Evolutionary conservation across 2,329 filamentous ascomycete species (phyloP), one percentile per base, ranked within the genome.

Genomic region (Lachnellula willkommii): DNA sequence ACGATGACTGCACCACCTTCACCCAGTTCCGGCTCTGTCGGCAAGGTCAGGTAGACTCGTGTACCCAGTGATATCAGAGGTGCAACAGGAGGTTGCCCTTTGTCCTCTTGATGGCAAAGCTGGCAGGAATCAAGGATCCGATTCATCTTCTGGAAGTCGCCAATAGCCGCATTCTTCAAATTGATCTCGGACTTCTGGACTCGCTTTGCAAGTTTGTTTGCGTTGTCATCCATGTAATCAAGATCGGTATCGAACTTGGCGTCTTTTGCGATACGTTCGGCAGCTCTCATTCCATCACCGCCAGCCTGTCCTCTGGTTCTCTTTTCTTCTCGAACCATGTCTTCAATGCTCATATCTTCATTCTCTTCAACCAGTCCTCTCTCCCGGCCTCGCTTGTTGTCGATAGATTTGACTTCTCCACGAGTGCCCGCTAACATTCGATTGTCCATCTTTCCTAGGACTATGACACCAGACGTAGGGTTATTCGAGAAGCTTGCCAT

Each of bases 161-260:
- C 79, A 60, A 99, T 89, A 4, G 95, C 91, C 52, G 84, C 81
- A 69, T 92, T 96, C 70, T 91, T 92, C 57, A 99, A 81, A 71
- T 90, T 91, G 61, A 90, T 79, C 62, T 95, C 90, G 40, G 88
- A 93, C 70, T 92, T 94, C 69, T 95, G 88, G 14, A 96, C 88
- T 26, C 89, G 85, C 66, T 85, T 87, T 28, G 93, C 92, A 12
- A 99, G 83, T 72, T 93, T 95, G 51, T 84, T 81, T 15, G 94
- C 94, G 68, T 99, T 97, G 65, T 97, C 94, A 70, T 99, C 93
- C 79, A 97, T 88, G 73, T 99, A 99, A 53, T 99, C 93, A 26
- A 99, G 83, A 70, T 95, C 88, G 67, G 95, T 85, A 75, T 90
- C 87, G 70, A 95, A 99, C 68, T 92, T 95, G 49, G 75, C 82